Evolutionary conservation across 352 stramenopile genomes (phyloP).

Genomic region (Pythium biforme): DNA sequence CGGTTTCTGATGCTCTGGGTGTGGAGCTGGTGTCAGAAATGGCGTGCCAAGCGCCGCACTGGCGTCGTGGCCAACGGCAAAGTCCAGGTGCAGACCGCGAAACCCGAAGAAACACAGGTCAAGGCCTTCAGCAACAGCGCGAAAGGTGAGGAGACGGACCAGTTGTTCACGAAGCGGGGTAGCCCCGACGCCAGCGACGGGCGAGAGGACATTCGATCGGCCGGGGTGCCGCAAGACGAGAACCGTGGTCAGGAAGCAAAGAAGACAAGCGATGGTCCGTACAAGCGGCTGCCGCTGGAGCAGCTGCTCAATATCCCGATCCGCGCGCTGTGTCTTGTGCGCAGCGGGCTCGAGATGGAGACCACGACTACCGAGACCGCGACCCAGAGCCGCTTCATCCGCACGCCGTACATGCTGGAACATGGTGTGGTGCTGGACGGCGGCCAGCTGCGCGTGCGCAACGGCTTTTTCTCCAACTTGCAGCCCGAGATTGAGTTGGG

Average conservation of each 20-base stretch:
- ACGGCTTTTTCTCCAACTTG: conserved; percentile 35
- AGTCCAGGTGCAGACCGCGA: background rate
- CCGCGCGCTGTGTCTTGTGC: conserved; percentile 42
- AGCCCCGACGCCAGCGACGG: too few species aligned
- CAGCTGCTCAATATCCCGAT: conserved; percentile 49
- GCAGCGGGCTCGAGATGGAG: conserved; percentile 27
- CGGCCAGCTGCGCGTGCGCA: conserved; percentile 35
- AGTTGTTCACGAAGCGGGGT: conserved; percentile 10
- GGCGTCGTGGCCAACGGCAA: background rate
- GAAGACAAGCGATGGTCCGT: too few species aligned
- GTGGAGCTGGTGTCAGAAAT: background rate
- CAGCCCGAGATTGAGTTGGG: conserved; percentile 30
- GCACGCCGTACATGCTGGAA: conserved; percentile 35
- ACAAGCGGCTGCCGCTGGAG: conserved; percentile 46
- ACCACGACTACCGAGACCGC: conserved; percentile 1
- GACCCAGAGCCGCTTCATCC: conserved; percentile 34
- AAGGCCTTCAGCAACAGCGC: background rate
- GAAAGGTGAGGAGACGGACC: too few species aligned
- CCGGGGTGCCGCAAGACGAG: too few species aligned
- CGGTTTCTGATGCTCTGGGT: background rate
- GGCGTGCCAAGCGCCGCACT: background rate
- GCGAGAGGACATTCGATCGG: too few species aligned
- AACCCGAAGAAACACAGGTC: background rate
- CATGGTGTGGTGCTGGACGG: conserved; percentile 50
- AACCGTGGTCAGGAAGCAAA: too few species aligned